Base-by-base conservation (phyloP, 2,329 filamentous ascomycete species). In the Trichoderma arundinaceum region DNA sequence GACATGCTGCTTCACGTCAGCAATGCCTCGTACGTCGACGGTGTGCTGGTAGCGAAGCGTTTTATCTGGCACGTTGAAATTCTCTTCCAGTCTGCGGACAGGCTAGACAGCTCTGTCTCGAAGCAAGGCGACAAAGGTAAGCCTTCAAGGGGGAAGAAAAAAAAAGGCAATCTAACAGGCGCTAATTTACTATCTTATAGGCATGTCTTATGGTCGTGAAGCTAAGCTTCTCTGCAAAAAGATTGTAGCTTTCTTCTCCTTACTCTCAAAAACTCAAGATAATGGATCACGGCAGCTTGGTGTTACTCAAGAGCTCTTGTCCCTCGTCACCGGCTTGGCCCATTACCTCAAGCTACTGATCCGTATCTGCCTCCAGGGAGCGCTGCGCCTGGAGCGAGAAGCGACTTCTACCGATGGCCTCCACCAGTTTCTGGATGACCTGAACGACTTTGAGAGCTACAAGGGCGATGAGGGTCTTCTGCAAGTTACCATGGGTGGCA, bases 151-250 rank as follows among this genome's bases (percentile, higher is more conserved):
- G 33, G 15, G 7, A 5, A 39, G 10, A n/a, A 7, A 28, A 4
- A 22, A 17, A 6, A 41, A 17, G 17, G 1, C 10, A 33, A 33
- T 15, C 33, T 12, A 12, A 19, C 4, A 15, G 41, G 13, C 10
- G 28, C 41, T 64, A 32, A 67, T 49, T 19, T 28, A 6, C 41
- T 17, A 38, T 38, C 28, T n/a, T 46, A 44, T 19, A 91, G 93
- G 91, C 68, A 84, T 99, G 68, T 92, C 93, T 9, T 99, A 98
- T 75, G 91, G 91, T 17, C 89, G 95, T 73, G 95, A 99, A 81
- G 92, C 95, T n/a, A 99, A 99, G 79, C 84, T 99, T 58, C 86
- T 99, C n/a, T 99, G 95, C 83, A 99, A 99, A 79, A 99, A 99
- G 79, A 96, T 99, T 63, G 95, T 99, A 6, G 92, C 94, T 32